These are phyloP conservation scores for Thalassiosira livingstoniorum DNA, from an alignment of 352 stramenopile genomes.

Conservation along the genomic window DNA sequence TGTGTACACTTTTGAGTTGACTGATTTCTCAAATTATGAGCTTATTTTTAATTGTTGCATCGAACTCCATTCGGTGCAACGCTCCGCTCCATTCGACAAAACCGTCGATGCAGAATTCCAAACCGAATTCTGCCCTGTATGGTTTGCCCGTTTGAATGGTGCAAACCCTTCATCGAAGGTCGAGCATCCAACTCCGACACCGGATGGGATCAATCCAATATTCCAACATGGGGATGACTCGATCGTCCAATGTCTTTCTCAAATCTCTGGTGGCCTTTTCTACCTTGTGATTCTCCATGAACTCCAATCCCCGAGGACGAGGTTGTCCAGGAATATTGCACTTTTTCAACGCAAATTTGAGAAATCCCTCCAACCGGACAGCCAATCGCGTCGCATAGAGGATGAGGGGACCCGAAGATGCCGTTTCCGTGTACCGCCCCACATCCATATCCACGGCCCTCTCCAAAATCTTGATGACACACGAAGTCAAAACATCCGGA, in stretches of 20 bases:
- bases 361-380: constrained; percentile 89
- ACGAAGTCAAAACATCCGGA: constrained; percentile 88
- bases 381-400: constrained; percentile 89
- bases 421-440: constrained; percentile 81
- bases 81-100: no score
- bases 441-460: constrained; percentile 91
- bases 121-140: no score
- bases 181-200: no score
- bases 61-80: no score
- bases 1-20: no score
- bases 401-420: constrained; percentile 86
- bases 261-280: constrained; percentile 83
- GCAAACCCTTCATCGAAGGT: no score
- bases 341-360: constrained; percentile 89
- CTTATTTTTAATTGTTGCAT: no score
- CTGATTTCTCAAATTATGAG: no score
- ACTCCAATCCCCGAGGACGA: constrained; percentile 80
- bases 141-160: no score
- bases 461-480: constrained; percentile 89
- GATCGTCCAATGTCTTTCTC: constrained; percentile 81
- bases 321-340: constrained; percentile 75
- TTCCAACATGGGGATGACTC: constrained; percentile 90
- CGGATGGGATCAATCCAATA: constrained; percentile 89
- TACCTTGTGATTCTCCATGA: constrained; percentile 83
- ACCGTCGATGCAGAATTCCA: no score